Base-by-base conservation (phyloP, 257 asterid species). In the Verbascum thapsus region DNA sequence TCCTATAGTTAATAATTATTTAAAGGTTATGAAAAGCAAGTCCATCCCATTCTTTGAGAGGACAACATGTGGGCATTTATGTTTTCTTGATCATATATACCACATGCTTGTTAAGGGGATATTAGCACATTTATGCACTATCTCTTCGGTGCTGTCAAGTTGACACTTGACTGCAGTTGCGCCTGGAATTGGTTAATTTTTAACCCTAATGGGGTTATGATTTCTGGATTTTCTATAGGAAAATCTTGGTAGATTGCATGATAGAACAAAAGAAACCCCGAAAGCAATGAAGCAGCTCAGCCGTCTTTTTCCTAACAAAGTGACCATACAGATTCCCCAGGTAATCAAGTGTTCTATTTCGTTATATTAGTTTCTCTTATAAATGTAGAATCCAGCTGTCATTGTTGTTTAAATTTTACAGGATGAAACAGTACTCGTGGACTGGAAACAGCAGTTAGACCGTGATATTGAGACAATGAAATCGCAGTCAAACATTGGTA, bases 301-400 rank as follows among this genome's bases (percentile, higher is more conserved):
- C 63, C 95, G 95, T 11, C 91, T 91, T 72, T 91, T 91, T 64
- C 98, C 95, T 16, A 91, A 91, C 82, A 91, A 88, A 91, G 90
- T 91, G 53, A 70, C 85, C 50, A 81, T 91, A 72, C 96, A 86
- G 79, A 77, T 81, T 65, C 98, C 98, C 51, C 98, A 88, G 95
- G 98, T 90, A 76, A 76, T 69, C 10, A 39, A n/a, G 8, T 34
- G 42, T 53, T 63, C n/a, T 56, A 58, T 43, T 20, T 45, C 40
- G 17, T n/a, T 49, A 23, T 56, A 49, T 20, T 26, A 56, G 39
- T 30, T 32, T 40, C n/a, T 61, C 26, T 48, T 53, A 16, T 44
- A 50, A 47, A 19, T 15, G 38, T 44, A 59, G 63, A 42, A 49
- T 54, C 66, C 13, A 19, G 41, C 39, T 32, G 26, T 37, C 8